A percentile compares a stretch with the other conserved stretches of the same genome.
These are phyloP conservation scores for Quercus lobata DNA, from an alignment of 331 rosid species.

Conservation along the genomic window DNA sequence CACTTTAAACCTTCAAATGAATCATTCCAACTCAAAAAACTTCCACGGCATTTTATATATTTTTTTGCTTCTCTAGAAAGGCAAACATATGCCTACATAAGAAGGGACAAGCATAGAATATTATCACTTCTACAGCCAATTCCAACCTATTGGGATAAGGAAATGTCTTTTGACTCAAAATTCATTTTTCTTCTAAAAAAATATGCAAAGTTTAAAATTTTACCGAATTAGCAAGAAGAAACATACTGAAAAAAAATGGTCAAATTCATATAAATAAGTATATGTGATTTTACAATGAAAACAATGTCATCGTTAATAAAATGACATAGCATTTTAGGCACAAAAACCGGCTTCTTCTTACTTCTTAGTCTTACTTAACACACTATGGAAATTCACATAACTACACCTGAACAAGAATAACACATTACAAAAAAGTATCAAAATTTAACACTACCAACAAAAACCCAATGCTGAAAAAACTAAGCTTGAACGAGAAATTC, in stretches of 20 bases:
- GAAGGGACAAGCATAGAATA: not conserved
- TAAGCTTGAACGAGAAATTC: not conserved
- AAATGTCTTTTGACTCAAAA: too few relatives aligned
- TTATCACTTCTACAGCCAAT: not conserved
- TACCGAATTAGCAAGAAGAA: not conserved
- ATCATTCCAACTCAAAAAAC: not conserved
- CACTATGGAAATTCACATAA: not conserved
- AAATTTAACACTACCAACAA: not conserved
- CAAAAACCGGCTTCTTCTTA: not conserved
- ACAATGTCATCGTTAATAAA: not conserved
- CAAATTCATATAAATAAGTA: not conserved
- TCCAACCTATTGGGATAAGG: not conserved
- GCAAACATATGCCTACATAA: not conserved
- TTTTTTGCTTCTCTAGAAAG: not conserved
- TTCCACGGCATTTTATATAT: not conserved
- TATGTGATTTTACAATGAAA: not conserved
- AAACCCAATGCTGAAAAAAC: not conserved
- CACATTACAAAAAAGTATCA: not conserved
- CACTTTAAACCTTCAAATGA: conserved; percentile 15
- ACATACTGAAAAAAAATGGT: not conserved
- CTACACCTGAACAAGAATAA: not conserved
- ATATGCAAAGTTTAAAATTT: not conserved
- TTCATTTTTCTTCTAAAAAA: not conserved
- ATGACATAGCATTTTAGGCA: not conserved
- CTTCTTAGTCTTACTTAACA: not conserved